Conservation (phyloP, 495 filamentous ascomycete genomes). For the Xylaria sp. region DNA sequence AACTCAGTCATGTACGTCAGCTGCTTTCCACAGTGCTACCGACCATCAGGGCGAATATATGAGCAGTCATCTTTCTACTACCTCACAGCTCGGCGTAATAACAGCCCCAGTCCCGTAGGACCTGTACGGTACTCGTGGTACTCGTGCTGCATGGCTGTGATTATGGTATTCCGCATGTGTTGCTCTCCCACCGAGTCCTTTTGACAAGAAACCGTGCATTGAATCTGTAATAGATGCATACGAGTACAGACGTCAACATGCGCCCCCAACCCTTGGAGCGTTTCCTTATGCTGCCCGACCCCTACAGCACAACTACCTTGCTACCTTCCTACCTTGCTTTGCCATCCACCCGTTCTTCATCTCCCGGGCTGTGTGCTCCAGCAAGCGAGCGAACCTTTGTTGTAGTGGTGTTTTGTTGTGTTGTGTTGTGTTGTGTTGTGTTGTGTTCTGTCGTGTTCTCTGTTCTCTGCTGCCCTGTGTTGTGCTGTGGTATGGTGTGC, state of each 20-base stretch:
- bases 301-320: too few relatives aligned
- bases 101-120: background rate
- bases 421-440: background rate
- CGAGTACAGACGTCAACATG: conserved; percentile 26
- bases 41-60: conserved; percentile 9
- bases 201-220: conserved; percentile 26
- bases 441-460: background rate
- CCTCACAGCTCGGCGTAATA: conserved; percentile 8
- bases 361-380: background rate
- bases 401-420: background rate
- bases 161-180: conserved; percentile 6
- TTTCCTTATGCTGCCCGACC: conserved; percentile 14
- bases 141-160: background rate
- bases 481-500: conserved; percentile 17
- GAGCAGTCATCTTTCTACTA: conserved; percentile 27
- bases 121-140: conserved; percentile 7
- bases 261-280: too few relatives aligned
- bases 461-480: background rate
- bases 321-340: background rate
- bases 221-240: conserved; percentile 14
- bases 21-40: conserved; percentile 30
- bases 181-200: background rate
- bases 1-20: conserved; percentile 18
- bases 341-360: background rate
- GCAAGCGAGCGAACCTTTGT: conserved; percentile 18